phyloP scores from a whole-genome alignment of 148 eudicot genomes.

The Vaccinium darrowii region DNA sequence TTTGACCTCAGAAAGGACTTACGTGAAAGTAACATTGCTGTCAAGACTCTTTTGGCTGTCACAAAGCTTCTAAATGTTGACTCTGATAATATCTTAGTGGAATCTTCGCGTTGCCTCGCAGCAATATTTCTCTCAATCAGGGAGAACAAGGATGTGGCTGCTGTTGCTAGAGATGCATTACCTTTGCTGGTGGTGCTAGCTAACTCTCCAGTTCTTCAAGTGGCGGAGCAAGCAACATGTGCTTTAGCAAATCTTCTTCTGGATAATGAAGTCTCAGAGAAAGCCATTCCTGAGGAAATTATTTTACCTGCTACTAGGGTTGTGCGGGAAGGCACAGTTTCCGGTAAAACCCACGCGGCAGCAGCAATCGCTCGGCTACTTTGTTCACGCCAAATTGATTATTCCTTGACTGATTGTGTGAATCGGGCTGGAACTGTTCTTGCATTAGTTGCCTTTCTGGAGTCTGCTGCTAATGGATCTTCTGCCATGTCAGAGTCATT shows the following conservation, averaged over 20 bases:
- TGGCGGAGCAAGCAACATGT: constrained; percentile 91
- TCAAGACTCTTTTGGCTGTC: constrained; percentile 62
- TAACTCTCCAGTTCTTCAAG: constrained; percentile 64
- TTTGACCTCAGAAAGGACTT: constrained; percentile 82
- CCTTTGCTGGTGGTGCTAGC: constrained; percentile 67
- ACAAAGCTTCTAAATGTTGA: constrained; percentile 68
- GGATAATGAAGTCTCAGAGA: constrained; percentile 68
- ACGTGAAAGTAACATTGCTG: constrained; percentile 79
- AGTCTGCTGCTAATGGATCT: constrained; percentile 52
- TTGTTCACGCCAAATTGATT: constrained; percentile 54
- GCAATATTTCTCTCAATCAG: constrained; percentile 84
- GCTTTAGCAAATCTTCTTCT: constrained; percentile 86
- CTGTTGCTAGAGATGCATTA: constrained; percentile 69
- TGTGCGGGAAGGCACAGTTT: constrained; percentile 66
- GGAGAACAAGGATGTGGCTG: constrained; percentile 77
- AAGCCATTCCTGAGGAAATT: constrained; percentile 68
- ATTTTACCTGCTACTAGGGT: constrained; percentile 88
- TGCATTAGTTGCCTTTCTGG: constrained; percentile 75
- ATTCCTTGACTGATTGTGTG: constrained; percentile 62
- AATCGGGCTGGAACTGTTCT: constrained; percentile 84
- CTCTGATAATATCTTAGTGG: constrained; percentile 62
- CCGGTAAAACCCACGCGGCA: constrained; percentile 86
- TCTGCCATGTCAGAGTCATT: constrained; percentile 73
- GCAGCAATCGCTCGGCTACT: constrained; percentile 91
- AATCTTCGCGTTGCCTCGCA: constrained; percentile 73